phyloP scores from a whole-genome alignment of 2,329 filamentous ascomycete genomes.

The Drechslera avenae region DNA sequence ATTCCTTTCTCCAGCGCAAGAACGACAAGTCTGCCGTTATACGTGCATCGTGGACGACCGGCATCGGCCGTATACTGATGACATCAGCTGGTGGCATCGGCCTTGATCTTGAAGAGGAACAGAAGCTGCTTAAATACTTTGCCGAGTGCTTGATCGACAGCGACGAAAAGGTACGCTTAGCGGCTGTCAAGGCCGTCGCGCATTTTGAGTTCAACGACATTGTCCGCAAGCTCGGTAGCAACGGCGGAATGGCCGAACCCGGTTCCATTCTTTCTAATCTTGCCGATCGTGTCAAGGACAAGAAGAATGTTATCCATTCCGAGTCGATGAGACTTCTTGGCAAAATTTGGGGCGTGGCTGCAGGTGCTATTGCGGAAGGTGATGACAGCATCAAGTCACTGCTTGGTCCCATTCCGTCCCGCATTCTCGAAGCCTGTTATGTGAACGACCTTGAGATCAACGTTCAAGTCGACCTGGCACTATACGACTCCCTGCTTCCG shows the following conservation, averaged over 20 bases:
- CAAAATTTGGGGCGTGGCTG: conserved; percentile 91
- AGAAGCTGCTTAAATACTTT: conserved; percentile 72
- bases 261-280: conserved; percentile 81
- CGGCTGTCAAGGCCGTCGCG: conserved; percentile 84
- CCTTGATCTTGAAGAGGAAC: conserved; percentile 81
- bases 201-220: conserved; percentile 81
- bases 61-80: conserved; percentile 82
- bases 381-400: conserved; percentile 76
- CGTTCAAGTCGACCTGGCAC: conserved; percentile 78
- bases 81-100: conserved; percentile 91
- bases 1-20: conserved; percentile 80
- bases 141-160: conserved; percentile 82
- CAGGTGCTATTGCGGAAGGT: conserved; percentile 81
- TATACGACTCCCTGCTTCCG: conserved; percentile 88
- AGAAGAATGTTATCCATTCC: conserved; percentile 77
- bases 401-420: conserved; percentile 81
- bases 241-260: conserved; percentile 74
- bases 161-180: conserved; percentile 88
- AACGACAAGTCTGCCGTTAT: conserved; percentile 86
- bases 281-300: conserved; percentile 87
- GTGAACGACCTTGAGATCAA: conserved; percentile 89
- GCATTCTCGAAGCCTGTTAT: conserved; percentile 86
- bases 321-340: conserved; percentile 85
- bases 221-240: conserved; percentile 77
- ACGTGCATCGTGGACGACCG: conserved; percentile 83